phyloP scores from a whole-genome alignment of 768 basidiomycete genomes.

The Termitomyces sp. region DNA sequence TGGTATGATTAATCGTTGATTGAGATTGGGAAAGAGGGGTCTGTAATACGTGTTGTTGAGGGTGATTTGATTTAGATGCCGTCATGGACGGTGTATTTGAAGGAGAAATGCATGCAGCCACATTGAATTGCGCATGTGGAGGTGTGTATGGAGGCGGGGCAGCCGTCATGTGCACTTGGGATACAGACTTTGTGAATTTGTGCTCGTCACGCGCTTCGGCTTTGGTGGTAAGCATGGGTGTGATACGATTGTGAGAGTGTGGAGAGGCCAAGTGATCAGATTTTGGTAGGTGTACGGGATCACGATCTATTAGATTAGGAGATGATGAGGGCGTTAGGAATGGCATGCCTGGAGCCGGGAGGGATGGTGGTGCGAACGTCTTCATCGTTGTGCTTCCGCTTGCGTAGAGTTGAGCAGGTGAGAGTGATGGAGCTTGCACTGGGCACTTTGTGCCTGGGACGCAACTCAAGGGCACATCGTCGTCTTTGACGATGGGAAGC shows the following conservation, averaged over 20 bases:
- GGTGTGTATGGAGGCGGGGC: background rate
- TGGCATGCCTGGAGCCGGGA: background rate
- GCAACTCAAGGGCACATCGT: background rate
- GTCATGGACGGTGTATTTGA: background rate
- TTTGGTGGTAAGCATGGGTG: background rate
- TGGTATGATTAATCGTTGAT: background rate
- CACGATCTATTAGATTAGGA: background rate
- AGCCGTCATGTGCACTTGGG: background rate
- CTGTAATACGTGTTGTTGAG: background rate
- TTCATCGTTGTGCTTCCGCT: constrained; percentile 5
- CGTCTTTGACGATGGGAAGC: background rate
- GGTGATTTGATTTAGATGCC: background rate
- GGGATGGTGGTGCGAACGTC: background rate
- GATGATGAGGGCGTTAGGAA: background rate
- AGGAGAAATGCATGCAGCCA: background rate
- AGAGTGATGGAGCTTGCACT: background rate
- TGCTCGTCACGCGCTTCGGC: background rate
- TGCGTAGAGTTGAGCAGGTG: constrained; percentile 14
- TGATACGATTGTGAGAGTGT: background rate
- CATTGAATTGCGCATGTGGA: background rate
- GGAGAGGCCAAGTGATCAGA: constrained; percentile 2
- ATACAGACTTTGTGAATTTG: background rate
- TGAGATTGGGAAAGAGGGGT: background rate
- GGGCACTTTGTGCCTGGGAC: background rate
- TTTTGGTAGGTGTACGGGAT: background rate